Percentiles rank a stretch among this genome's conserved stretches.
These are phyloP conservation scores for Tardiomyces blankii DNA, from an alignment of 1,139 yeast genomes.

Conservation along the genomic window DNA sequence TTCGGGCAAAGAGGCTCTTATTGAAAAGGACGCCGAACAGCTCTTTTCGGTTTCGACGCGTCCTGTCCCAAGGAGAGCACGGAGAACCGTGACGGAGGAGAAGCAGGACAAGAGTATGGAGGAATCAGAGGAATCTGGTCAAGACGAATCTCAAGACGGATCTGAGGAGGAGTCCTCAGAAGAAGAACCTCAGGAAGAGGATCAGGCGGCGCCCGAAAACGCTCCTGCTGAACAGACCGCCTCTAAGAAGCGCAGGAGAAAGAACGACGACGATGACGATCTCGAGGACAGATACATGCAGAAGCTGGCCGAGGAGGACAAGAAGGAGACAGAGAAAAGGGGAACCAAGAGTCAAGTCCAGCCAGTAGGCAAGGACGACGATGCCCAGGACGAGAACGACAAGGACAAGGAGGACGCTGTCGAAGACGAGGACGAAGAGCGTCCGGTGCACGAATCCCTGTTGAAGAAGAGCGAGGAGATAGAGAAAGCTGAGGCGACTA, in stretches of 20 bases:
- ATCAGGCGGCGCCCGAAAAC: slow-evolving; percentile 11
- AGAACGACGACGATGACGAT: slow-evolving; percentile 18
- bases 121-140: slow-evolving; percentile 17
- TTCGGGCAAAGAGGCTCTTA: slow-evolving; percentile 4
- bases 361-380: slow-evolving; percentile 8
- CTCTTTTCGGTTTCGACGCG: no score
- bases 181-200: slow-evolving; percentile 12
- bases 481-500: slow-evolving; percentile 77
- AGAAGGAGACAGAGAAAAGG: slow-evolving; percentile 11
- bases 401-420: slow-evolving; percentile 9
- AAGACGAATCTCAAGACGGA: background rate
- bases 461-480: slow-evolving; percentile 35
- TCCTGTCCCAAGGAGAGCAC: slow-evolving; percentile 11
- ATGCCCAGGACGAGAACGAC: slow-evolving; percentile 5
- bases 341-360: background rate
- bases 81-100: slow-evolving; percentile 1
- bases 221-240: slow-evolving; percentile 16
- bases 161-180: slow-evolving; percentile 17
- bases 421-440: slow-evolving; percentile 6
- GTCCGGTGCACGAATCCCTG: slow-evolving; percentile 9
- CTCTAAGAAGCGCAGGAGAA: slow-evolving; percentile 13
- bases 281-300: slow-evolving; percentile 13
- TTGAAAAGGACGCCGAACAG: no score
- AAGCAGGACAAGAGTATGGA: no score
- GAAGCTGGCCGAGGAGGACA: slow-evolving; percentile 7